phyloP scores from a whole-genome alignment of 73 alveolate species.

The Diophrys appendiculata region DNA sequence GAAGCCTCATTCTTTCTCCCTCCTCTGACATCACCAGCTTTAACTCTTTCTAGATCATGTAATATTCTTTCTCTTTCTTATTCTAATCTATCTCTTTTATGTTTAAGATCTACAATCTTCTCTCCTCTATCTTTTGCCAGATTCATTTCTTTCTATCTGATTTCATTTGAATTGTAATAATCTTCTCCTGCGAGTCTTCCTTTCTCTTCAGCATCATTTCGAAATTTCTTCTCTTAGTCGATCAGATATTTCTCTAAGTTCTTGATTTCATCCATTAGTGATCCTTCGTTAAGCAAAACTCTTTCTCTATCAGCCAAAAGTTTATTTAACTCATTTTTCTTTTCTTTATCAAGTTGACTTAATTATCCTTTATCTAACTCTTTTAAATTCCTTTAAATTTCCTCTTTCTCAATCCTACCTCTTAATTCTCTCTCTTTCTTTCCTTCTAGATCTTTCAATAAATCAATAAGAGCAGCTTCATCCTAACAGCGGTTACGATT shows the following conservation, averaged over 20 bases:
- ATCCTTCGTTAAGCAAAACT: conserved; percentile 72
- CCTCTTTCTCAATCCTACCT: conserved; percentile 81
- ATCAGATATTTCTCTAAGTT: conserved; percentile 49
- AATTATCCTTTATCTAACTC: conserved; percentile 79
- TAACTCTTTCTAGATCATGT: conserved; percentile 70
- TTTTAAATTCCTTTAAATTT: conserved; percentile 67
- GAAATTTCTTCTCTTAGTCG: conserved; percentile 43
- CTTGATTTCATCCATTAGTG: conserved; percentile 77
- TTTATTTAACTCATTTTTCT: conserved; percentile 76
- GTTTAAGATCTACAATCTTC: conserved; percentile 64
- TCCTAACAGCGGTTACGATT: conserved; percentile 74
- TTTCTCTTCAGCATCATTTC: conserved; percentile 39
- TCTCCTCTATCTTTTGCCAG: conserved; percentile 80
- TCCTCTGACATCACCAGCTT: conserved; percentile 25
- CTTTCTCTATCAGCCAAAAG: conserved; percentile 76
- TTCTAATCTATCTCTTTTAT: conserved; percentile 72
- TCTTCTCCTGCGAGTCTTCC: conserved; percentile 23
- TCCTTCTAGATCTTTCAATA: conserved; percentile 72
- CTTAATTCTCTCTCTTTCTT: conserved; percentile 79
- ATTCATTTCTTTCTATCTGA: conserved; percentile 70
- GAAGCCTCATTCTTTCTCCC: neutral
- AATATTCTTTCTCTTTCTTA: conserved; percentile 73
- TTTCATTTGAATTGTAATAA: conserved; percentile 30
- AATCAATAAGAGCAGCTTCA: conserved; percentile 62
- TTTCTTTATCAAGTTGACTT: conserved; percentile 70